A percentile compares a stretch with the other conserved stretches of the same genome.
These are phyloP conservation scores for Fusarium napiforme DNA, from an alignment of 2,329 filamentous ascomycete genomes.

Conservation along the genomic window DNA sequence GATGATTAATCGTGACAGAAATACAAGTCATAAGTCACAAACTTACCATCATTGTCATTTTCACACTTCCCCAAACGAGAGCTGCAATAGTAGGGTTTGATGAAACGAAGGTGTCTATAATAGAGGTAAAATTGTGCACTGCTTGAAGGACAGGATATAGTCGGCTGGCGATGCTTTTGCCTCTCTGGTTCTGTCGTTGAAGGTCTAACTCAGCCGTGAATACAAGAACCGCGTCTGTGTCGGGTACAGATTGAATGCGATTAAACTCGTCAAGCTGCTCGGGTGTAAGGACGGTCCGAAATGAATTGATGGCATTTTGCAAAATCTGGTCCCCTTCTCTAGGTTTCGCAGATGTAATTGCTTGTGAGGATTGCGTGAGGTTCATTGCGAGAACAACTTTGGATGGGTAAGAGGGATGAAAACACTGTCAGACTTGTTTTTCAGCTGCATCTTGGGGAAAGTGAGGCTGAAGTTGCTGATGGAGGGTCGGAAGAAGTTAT, in stretches of 20 bases:
- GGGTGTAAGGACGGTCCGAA: not conserved
- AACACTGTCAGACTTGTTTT: not conserved
- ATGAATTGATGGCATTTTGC: not conserved
- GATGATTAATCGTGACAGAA: rapidly evolving
- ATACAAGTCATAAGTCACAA: rapidly evolving
- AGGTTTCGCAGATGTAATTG: rapidly evolving
- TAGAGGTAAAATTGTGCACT: slow-evolving; percentile 50
- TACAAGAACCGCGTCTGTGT: slow-evolving; percentile 46
- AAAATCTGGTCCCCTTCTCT: not conserved
- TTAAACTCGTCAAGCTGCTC: slow-evolving; percentile 16
- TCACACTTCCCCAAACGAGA: slow-evolving; percentile 57
- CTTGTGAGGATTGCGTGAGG: not conserved
- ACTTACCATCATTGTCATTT: slow-evolving; percentile 38
- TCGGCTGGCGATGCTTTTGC: slow-evolving; percentile 45
- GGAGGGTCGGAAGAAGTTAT: not conserved
- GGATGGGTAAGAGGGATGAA: rapidly evolving
- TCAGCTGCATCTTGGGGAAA: rapidly evolving
- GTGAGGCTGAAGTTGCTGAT: not conserved
- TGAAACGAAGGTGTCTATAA: slow-evolving; percentile 53
- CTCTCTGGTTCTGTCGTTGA: slow-evolving; percentile 33
- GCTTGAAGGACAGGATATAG: slow-evolving; percentile 49
- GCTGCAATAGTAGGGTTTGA: slow-evolving; percentile 52
- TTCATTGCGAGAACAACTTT: not conserved
- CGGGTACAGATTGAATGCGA: slow-evolving; percentile 18
- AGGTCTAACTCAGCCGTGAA: slow-evolving; percentile 51